phyloP scores from a whole-genome alignment of 768 basidiomycete species.

The Pulveroboletus sp. region DNA sequence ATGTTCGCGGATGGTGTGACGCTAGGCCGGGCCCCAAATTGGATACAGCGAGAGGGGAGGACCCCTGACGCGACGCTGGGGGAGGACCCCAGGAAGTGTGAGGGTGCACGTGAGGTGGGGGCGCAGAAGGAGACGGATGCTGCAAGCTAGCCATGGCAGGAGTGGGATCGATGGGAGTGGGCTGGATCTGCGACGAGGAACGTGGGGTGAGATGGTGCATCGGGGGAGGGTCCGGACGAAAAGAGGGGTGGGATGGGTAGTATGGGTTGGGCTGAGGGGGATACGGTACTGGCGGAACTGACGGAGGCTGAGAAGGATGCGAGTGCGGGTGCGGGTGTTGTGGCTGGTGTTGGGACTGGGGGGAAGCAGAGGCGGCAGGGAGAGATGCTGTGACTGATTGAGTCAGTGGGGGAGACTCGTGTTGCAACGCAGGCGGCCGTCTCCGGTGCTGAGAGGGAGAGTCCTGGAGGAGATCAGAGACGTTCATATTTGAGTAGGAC shows the following conservation, averaged over 20 bases:
- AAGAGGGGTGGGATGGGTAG: slow-evolving; percentile 16
- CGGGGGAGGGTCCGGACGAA: slow-evolving; percentile 16
- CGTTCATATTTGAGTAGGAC: slow-evolving; percentile 47
- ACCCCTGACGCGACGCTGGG: slow-evolving; percentile 27
- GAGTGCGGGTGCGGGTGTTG: slow-evolving; percentile 23
- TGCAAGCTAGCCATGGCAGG: slow-evolving; percentile 32
- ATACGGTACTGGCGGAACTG: slow-evolving; percentile 15
- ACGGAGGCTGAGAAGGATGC: slow-evolving; percentile 14
- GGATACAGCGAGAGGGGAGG: slow-evolving; percentile 25
- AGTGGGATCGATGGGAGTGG: slow-evolving; percentile 23
- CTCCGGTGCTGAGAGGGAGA: slow-evolving; percentile 57
- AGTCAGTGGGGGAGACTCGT: slow-evolving; percentile 22
- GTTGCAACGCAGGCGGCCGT: slow-evolving; percentile 25
- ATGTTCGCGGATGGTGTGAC: slow-evolving; percentile 24
- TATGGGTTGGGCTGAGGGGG: slow-evolving; percentile 23
- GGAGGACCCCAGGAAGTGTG: slow-evolving; percentile 33
- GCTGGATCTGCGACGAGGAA: slow-evolving; percentile 30
- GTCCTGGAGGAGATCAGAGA: slow-evolving; percentile 63
- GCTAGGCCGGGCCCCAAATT: slow-evolving; percentile 19
- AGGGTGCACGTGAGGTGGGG: slow-evolving; percentile 29
- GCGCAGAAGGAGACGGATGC: slow-evolving; percentile 28
- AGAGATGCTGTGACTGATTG: slow-evolving; percentile 25
- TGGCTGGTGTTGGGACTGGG: slow-evolving; percentile 27
- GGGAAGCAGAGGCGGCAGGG: slow-evolving; percentile 28
- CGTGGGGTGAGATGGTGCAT: slow-evolving; percentile 29